phyloP scores from a whole-genome alignment of 202 grass and related monocot genomes.

The Digitaria exilis region DNA sequence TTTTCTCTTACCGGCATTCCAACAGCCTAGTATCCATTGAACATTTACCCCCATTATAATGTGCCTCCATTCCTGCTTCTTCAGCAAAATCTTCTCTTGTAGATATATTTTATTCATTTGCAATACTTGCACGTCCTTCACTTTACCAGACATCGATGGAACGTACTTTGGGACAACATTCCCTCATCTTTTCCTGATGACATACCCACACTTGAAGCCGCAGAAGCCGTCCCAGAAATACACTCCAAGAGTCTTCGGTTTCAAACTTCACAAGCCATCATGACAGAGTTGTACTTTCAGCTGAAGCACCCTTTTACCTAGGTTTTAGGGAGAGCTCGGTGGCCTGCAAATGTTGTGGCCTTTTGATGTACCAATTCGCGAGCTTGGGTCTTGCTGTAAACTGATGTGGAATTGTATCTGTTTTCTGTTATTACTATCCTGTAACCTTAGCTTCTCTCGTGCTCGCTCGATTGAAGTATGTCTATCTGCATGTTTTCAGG shows the following conservation, averaged over 20 bases:
- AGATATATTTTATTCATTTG: neutral
- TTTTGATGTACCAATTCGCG: conserved; percentile 31
- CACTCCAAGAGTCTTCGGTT: conserved; percentile 79
- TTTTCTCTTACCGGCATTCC: neutral
- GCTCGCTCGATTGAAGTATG: neutral
- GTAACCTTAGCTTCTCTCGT: conserved; percentile 33
- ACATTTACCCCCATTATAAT: neutral
- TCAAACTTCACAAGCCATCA: conserved; percentile 82
- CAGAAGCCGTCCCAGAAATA: conserved; percentile 86
- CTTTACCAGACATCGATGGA: conserved; percentile 75
- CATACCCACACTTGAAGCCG: conserved; percentile 84
- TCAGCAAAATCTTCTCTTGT: neutral
- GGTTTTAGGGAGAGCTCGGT: conserved; percentile 38
- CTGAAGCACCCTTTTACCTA: conserved; percentile 42
- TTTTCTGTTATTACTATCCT: conserved; percentile 37
- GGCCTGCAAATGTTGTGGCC: conserved; percentile 45
- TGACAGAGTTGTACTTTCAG: conserved; percentile 41
- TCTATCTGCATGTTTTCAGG: neutral
- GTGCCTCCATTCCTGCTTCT: neutral
- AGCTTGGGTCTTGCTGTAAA: conserved; percentile 41
- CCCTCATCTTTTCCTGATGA: conserved; percentile 93
- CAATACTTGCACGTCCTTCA: conserved; percentile 46
- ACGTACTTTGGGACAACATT: conserved; percentile 91
- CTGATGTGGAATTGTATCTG: conserved; percentile 46
- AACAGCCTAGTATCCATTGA: neutral